A percentile compares a stretch with the other conserved stretches of the same genome.
Conservation (phyloP, 2,329 filamentous ascomycete genomes). For the Microthyrium microscopicum region DNA sequence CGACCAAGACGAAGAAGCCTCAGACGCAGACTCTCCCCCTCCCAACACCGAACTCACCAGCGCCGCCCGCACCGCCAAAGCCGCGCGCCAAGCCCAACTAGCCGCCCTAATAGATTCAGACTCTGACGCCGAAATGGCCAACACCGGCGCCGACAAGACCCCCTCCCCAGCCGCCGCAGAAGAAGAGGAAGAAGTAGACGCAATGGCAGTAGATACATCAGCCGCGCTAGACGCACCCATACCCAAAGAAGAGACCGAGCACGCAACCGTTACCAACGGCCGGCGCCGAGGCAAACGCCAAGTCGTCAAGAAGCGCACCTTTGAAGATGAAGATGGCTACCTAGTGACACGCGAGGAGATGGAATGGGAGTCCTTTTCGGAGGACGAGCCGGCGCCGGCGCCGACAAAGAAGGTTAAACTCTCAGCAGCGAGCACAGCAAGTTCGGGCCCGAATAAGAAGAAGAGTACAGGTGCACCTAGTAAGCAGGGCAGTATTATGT, state of each 20-base stretch:
- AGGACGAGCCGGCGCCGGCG: slow-evolving; percentile 55
- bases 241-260: slow-evolving; percentile 15
- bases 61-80: no score
- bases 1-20: slow-evolving; percentile 14
- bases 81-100: no score
- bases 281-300: slow-evolving; percentile 60
- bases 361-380: slow-evolving; percentile 84
- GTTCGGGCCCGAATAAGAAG: slow-evolving; percentile 35
- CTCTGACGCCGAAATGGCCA: no score
- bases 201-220: slow-evolving; percentile 41
- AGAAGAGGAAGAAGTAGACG: slow-evolving; percentile 42
- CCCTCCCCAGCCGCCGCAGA: slow-evolving; percentile 22
- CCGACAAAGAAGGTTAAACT: slow-evolving; percentile 29
- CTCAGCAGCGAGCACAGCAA: slow-evolving; percentile 16
- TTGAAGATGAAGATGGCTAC: slow-evolving; percentile 79
- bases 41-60: no score
- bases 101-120: no score
- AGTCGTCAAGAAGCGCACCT: slow-evolving; percentile 75
- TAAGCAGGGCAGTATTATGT: slow-evolving; percentile 73
- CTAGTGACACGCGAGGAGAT: slow-evolving; percentile 81
- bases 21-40: slow-evolving; percentile 26
- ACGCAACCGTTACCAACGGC: slow-evolving; percentile 41
- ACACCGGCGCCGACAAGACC: background rate
- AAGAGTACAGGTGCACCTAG: slow-evolving; percentile 35
- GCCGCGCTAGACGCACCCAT: slow-evolving; percentile 18